Conservation (phyloP, 257 asterid species). For the Fraxinus americana region DNA sequence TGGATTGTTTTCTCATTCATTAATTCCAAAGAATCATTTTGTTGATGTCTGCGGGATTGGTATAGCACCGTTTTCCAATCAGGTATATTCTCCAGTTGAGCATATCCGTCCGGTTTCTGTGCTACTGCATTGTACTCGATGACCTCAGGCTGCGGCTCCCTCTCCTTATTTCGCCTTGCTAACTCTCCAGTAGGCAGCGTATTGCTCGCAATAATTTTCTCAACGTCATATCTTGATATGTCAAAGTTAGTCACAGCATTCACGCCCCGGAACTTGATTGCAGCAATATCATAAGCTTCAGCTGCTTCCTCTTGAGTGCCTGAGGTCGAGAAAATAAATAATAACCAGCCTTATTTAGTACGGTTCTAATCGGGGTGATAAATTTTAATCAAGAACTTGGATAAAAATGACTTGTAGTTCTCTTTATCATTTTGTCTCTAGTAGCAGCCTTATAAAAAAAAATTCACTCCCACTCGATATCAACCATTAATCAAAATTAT, state of each 20-base stretch:
- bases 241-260: constrained; percentile 68
- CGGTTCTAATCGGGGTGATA: background rate
- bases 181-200: constrained; percentile 61
- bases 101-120: background rate
- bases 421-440: constrained; percentile 34
- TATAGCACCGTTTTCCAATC: constrained; percentile 48
- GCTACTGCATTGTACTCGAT: constrained; percentile 1
- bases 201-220: constrained; percentile 57
- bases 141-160: constrained; percentile 17
- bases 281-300: constrained; percentile 71
- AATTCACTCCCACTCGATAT: constrained; percentile 28
- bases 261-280: constrained; percentile 60
- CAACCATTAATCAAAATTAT: constrained; percentile 38
- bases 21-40: constrained; percentile 28
- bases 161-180: constrained; percentile 57
- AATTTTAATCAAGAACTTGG: background rate
- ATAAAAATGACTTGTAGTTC: background rate
- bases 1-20: constrained; percentile 21
- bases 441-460: constrained; percentile 42
- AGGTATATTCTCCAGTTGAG: constrained; percentile 7
- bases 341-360: background rate
- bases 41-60: constrained; percentile 26
- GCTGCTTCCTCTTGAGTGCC: constrained; percentile 81
- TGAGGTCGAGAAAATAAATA: background rate
- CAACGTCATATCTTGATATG: constrained; percentile 57